A percentile compares a stretch with the other conserved stretches of the same genome.
phyloP scores from a whole-genome alignment of 2,329 filamentous ascomycete genomes.

The Ceratocystis papillata region DNA sequence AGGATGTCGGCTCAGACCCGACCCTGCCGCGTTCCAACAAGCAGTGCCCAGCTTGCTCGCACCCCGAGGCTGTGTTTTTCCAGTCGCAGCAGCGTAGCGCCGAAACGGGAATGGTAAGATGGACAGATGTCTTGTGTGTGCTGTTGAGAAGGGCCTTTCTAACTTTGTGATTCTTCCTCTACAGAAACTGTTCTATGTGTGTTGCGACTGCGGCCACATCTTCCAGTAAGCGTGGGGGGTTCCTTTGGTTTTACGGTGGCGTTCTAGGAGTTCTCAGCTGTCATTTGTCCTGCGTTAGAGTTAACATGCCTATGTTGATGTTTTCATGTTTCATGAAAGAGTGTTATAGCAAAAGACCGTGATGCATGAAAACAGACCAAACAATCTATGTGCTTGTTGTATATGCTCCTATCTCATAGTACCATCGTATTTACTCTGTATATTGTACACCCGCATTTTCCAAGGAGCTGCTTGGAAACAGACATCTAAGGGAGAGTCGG shows the following conservation, averaged over 20 bases:
- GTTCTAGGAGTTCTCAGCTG: constrained; percentile 15
- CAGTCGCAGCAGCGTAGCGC: constrained; percentile 95
- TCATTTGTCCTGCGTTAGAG: background rate
- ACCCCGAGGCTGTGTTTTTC: constrained; percentile 93
- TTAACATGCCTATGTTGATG: background rate
- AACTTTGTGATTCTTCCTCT: background rate
- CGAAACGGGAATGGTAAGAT: constrained; percentile 91
- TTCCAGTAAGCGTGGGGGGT: constrained; percentile 43
- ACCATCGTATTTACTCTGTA: background rate
- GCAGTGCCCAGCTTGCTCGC: constrained; percentile 71
- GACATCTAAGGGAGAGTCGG: background rate
- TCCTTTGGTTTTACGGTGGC: constrained; percentile 9
- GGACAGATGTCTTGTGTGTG: background rate
- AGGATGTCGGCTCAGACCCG: constrained; percentile 93
- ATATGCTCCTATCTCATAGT: no score
- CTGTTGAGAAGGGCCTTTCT: background rate
- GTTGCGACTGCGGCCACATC: constrained; percentile 84
- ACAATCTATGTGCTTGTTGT: background rate
- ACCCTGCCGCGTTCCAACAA: constrained; percentile 89
- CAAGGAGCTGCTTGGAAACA: background rate
- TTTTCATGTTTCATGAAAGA: background rate
- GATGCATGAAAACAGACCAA: no score
- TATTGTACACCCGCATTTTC: background rate
- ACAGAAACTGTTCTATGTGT: constrained; percentile 88
- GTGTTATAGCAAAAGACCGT: background rate